Evolutionary conservation across 2,329 filamentous ascomycete genomes (phyloP), one percentile per base, ranked within the genome.

Genomic region (Pseudogymnoascus sp.): DNA sequence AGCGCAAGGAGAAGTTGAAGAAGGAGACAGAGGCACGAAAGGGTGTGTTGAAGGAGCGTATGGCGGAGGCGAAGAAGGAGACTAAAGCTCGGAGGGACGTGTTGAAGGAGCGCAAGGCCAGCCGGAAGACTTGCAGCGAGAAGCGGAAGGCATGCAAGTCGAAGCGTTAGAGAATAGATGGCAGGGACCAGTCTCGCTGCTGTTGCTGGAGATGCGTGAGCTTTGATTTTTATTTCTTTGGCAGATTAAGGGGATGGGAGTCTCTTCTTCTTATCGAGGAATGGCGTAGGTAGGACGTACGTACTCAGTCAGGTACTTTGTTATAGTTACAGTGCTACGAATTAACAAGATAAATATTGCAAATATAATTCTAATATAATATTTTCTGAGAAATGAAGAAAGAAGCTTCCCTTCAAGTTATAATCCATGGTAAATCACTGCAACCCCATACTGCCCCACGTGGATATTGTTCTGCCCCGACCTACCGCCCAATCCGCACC

Each of bases 221-320:
- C 50, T 57, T 57, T 21, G 50, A 33, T 57, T 57, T 50, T 57
- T 33, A 33, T 57, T 57, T 57, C n/a, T 57, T 57, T 57, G 26
- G n/a, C 50, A 57, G 50, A 57, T 57, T 57, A 57, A 19, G 50
- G 28, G 28, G 28, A 53, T 31, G 47, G 19, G 47, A 53, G 50
- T 57, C 28, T 57, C 28, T 19, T 1, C 19, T 23, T 23, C 13
- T 26, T 26, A 57, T 33, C 28, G 26, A 19, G 50, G n/a, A 17
- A 57, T 57, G 50, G 50, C 50, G n/a, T 57, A 57, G 50, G 50
- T 57, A 57, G 50, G 50, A 57, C 50, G 50, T 57, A 57, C 50
- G 28, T 57, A 57, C 50, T 57, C 50, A 57, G 50, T 57, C 50
- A 33, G 50, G 50, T 57, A 57, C 50, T 57, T 57, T 57, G 50